A percentile compares a stretch with the other conserved stretches of the same genome.
phyloP scores from a whole-genome alignment of 768 basidiomycete species.

The Rhodotorula sphaerocarpa region DNA sequence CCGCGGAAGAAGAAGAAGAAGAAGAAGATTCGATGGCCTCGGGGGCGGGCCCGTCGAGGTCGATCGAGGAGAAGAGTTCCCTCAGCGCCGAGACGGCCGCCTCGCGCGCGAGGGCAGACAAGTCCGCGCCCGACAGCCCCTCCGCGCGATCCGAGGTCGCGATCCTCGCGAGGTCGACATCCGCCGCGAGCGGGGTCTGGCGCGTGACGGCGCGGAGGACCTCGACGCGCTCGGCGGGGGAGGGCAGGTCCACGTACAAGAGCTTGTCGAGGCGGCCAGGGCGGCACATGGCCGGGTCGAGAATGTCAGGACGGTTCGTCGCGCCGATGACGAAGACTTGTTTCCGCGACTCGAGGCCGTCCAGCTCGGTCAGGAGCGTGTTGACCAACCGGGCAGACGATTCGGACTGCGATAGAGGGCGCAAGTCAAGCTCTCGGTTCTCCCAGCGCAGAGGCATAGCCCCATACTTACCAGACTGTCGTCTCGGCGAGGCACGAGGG shows the following conservation, averaged over 20 bases:
- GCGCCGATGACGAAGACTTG: conserved; percentile 87
- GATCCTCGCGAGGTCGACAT: conserved; percentile 57
- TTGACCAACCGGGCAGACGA: conserved; percentile 66
- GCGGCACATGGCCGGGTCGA: conserved; percentile 80
- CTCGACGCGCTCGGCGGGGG: conserved; percentile 67
- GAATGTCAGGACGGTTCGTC: conserved; percentile 88
- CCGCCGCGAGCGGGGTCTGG: conserved; percentile 59
- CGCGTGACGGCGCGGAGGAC: conserved; percentile 74
- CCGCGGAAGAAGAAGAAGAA: too few relatives aligned
- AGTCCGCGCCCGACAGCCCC: conserved; percentile 92
- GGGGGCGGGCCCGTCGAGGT: neutral
- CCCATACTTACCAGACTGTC: conserved; percentile 63
- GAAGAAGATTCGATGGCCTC: neutral
- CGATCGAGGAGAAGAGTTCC: conserved; percentile 48
- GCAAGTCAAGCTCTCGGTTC: neutral
- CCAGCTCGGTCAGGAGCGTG: conserved; percentile 85
- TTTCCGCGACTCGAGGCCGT: conserved; percentile 53
- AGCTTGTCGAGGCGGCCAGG: conserved; percentile 90
- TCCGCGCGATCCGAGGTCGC: conserved; percentile 58
- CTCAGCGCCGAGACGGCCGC: conserved; percentile 52
- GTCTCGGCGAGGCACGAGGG: conserved; percentile 79
- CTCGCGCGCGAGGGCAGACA: conserved; percentile 83
- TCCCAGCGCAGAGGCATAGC: too few relatives aligned
- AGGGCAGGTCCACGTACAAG: conserved; percentile 94
- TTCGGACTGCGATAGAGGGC: conserved; percentile 17